phyloP scores from a whole-genome alignment of 208 protist genomes.

The Leishmania tarentolae region DNA sequence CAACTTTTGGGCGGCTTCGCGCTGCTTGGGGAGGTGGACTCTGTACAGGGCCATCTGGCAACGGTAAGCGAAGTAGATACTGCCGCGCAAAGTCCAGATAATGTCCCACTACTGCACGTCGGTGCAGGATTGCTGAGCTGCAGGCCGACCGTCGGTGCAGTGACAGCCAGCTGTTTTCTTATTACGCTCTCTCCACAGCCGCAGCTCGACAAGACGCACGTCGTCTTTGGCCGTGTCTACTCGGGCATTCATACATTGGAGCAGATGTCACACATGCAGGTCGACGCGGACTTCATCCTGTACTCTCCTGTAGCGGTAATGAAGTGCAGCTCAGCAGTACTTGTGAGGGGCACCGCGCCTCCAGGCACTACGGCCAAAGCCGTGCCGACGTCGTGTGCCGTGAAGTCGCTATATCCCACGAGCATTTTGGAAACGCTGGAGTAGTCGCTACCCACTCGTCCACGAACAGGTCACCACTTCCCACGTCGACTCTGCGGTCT shows the following conservation, averaged over 20 bases:
- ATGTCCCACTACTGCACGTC: constrained; percentile 40
- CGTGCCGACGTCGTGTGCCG: neutral
- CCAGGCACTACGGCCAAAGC: too few relatives aligned
- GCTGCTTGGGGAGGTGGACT: constrained; percentile 25
- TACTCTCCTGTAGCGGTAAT: constrained; percentile 41
- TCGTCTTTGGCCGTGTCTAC: constrained; percentile 66
- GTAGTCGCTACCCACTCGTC: neutral
- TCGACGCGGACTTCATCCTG: constrained; percentile 34
- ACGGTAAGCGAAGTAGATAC: constrained; percentile 1
- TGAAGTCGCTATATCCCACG: neutral
- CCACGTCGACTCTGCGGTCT: too few relatives aligned
- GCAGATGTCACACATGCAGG: constrained; percentile 38
- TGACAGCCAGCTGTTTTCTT: constrained; percentile 36
- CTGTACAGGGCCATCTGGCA: constrained; percentile 3
- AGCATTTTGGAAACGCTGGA: constrained; percentile 3
- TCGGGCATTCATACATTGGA: constrained; percentile 49
- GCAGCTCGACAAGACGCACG: constrained; percentile 42
- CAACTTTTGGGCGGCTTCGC: constrained; percentile 42
- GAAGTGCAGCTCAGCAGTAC: constrained; percentile 26
- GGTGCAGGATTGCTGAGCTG: constrained; percentile 63
- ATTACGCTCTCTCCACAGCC: constrained; percentile 68
- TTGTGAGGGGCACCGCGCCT: constrained; percentile 8
- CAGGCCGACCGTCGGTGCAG: constrained; percentile 9
- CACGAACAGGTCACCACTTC: neutral
- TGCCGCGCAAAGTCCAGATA: neutral